Conservation (phyloP, 306 rosid species). For the apple (Malus domestica) region DNA sequence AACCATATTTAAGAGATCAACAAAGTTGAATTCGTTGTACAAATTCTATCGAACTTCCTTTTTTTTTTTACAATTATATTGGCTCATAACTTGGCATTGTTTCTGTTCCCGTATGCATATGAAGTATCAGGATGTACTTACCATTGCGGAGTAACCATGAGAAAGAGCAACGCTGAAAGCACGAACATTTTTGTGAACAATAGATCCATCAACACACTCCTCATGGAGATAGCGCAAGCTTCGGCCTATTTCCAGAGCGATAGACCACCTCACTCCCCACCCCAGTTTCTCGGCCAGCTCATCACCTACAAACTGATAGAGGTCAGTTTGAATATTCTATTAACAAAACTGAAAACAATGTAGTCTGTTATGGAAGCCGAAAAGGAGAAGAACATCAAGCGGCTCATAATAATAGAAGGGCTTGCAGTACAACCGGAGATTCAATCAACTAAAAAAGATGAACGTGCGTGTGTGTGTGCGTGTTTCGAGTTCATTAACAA, state of each 20-base stretch:
- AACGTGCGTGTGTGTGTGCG: background rate
- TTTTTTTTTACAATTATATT: too few relatives aligned
- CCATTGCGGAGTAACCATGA: slow-evolving; percentile 19
- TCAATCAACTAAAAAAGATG: background rate
- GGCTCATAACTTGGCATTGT: background rate
- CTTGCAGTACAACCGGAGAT: too few relatives aligned
- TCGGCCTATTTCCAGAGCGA: slow-evolving; percentile 20
- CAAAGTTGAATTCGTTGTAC: background rate
- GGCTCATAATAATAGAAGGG: background rate
- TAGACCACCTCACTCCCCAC: slow-evolving; percentile 25
- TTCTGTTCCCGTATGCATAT: background rate
- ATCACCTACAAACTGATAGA: slow-evolving; percentile 13
- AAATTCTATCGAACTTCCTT: background rate
- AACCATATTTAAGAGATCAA: background rate
- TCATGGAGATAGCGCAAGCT: slow-evolving; percentile 30
- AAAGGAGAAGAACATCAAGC: background rate
- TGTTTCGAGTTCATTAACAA: background rate
- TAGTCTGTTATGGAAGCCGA: background rate
- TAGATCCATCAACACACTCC: slow-evolving; percentile 24
- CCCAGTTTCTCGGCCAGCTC: slow-evolving; percentile 12
- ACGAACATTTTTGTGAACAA: slow-evolving; percentile 14
- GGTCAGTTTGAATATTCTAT: background rate
- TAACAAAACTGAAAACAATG: background rate
- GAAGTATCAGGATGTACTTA: background rate
- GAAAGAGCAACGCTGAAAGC: background rate